Percentiles rank a stretch among this genome's conserved stretches.
Conservation (phyloP, 2,329 filamentous ascomycete genomes). For the Verticillium longisporum region DNA sequence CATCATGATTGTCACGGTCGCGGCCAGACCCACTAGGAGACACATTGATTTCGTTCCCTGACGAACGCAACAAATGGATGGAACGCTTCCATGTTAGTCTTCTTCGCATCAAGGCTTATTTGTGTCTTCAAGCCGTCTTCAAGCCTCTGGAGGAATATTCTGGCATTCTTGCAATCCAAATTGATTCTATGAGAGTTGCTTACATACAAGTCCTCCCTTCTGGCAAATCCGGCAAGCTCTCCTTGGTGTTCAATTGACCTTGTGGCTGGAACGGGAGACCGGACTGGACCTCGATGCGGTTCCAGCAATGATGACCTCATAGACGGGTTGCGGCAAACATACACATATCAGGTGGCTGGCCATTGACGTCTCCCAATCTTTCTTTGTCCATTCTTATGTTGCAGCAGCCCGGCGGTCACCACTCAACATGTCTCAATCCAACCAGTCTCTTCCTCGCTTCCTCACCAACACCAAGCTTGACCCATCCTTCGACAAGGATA, state of each 20-base stretch:
- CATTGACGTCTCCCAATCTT: not conserved
- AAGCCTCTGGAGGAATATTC: too few relatives aligned
- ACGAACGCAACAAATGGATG: too few relatives aligned
- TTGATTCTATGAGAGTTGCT: too few relatives aligned
- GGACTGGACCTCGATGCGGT: not conserved
- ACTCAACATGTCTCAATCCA: not conserved
- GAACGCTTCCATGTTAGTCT: too few relatives aligned
- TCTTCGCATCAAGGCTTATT: too few relatives aligned
- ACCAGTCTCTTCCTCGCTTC: slow-evolving; percentile 8
- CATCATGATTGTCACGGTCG: too few relatives aligned
- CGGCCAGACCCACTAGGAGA: too few relatives aligned
- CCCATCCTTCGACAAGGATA: slow-evolving; percentile 38
- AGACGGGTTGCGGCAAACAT: not conserved
- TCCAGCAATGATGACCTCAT: not conserved
- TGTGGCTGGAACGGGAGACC: not conserved
- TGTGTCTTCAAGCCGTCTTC: too few relatives aligned
- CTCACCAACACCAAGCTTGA: slow-evolving; percentile 12
- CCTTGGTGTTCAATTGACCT: not conserved
- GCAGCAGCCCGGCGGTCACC: not conserved
- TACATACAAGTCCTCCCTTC: not conserved
- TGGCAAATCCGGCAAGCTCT: not conserved
- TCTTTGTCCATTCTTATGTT: not conserved
- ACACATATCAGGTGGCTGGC: not conserved
- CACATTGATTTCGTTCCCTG: too few relatives aligned
- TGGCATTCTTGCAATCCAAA: not conserved